These are phyloP conservation scores for Prunus mira DNA, from an alignment of 306 rosid genomes.

Conservation along the genomic window DNA sequence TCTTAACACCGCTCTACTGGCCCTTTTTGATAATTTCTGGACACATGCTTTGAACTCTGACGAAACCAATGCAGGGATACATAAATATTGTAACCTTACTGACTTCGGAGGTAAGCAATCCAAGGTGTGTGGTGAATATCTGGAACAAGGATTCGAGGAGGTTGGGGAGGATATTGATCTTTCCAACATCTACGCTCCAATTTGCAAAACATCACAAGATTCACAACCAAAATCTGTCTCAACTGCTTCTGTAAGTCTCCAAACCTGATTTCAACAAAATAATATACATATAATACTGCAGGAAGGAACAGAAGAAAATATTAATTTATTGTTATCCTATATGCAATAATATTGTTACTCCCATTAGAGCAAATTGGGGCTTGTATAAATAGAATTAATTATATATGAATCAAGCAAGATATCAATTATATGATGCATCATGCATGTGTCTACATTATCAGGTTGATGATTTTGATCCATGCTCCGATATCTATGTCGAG, in stretches of 20 bases:
- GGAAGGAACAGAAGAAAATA: too few species aligned
- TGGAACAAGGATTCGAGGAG: conserved; percentile 10
- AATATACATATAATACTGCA: too few species aligned
- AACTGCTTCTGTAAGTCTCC: conserved; percentile 36
- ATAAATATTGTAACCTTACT: conserved; percentile 31
- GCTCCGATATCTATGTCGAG: conserved; percentile 35
- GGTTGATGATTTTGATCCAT: conserved; percentile 39
- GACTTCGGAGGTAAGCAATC: not conserved
- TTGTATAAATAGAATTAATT: too few species aligned
- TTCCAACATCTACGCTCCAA: conserved; percentile 47
- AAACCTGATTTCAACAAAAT: not conserved
- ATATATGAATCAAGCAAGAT: not conserved
- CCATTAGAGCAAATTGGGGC: too few species aligned
- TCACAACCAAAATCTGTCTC: conserved; percentile 23
- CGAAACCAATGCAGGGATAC: conserved; percentile 41
- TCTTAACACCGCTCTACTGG: conserved; percentile 26
- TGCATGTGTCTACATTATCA: not conserved
- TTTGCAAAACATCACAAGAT: conserved; percentile 16
- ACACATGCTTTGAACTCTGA: conserved; percentile 51
- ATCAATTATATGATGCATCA: not conserved
- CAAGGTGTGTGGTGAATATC: conserved; percentile 14
- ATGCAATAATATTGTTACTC: too few species aligned
- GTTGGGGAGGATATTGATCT: conserved; percentile 17
- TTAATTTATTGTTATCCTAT: too few species aligned
- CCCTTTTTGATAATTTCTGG: conserved; percentile 47